Base-by-base conservation (phyloP, 139 green algal species). In the Closterium sp. region DNA sequence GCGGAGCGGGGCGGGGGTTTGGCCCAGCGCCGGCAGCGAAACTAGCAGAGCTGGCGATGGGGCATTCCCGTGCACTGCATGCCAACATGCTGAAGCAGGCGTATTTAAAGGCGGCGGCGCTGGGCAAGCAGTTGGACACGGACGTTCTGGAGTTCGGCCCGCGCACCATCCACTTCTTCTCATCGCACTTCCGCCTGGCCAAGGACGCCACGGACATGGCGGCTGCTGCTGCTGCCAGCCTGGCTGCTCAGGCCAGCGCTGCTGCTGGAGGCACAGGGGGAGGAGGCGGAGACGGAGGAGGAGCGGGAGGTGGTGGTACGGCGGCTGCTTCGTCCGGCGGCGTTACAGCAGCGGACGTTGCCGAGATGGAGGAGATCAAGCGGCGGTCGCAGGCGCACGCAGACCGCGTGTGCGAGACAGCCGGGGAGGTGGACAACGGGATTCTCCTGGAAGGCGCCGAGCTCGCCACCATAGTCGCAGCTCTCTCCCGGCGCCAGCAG, bases 141-240 rank as follows among this genome's bases (percentile, higher is more conserved):
- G 83, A 86, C 83, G 83, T 86, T 0, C n/a, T 86, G 0, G 83
- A 86, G 83, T 86, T 86, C 83, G 83, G 83, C n/a, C 83, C 83
- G 21, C 83, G 83, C 83, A 86, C 83, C 30, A 86, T 86, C 83
- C n/a, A 86, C 83, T 86, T 86, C 83, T 86, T 86, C 83, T 34
- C 30, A 12, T 86, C 83, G 28, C 83, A 86, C 83, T 86, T 86
- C 83, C 83, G 83, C 83, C 83, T 86, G 19, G 83, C 83, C 2
- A 86, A 86, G 25, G 83, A 86, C 83, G 83, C 83, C 2, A 33
- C 83, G 1, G 83, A 86, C 83, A 86, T 86, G 83, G n/a, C 83
- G 83, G 83, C 83, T 9, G n/a, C 83, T 9, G 83, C 30, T 28
- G 25, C 83, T 21, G 83, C 83, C 83, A 19, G 19, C 16, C 16